Conservation (phyloP, 139 green algal genomes). For the Dunaliella primolecta region DNA sequence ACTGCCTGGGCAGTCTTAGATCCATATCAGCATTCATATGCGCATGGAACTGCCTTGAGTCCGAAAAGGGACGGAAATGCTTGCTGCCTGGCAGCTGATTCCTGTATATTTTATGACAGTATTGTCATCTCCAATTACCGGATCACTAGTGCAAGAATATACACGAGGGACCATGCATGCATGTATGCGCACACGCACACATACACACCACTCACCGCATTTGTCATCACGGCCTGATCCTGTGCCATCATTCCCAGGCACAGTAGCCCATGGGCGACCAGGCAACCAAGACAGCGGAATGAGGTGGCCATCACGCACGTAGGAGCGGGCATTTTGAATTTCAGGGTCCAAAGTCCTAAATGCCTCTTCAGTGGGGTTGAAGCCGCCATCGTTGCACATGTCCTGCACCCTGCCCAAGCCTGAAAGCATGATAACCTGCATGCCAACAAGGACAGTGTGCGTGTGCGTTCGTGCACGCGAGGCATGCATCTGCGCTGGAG, state of each 20-base stretch:
- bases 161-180: too few relatives aligned
- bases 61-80: too few relatives aligned
- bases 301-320: background rate
- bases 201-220: background rate
- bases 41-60: too few relatives aligned
- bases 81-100: too few relatives aligned
- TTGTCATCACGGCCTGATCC: background rate
- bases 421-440: background rate
- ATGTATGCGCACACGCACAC: too few relatives aligned
- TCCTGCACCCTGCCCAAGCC: background rate
- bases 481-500: background rate
- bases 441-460: background rate
- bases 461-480: background rate
- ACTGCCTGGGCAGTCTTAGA: too few relatives aligned
- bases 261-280: background rate
- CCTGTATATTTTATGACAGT: too few relatives aligned
- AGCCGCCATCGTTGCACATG: background rate
- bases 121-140: too few relatives aligned
- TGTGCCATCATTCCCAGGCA: background rate
- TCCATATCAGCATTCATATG: too few relatives aligned
- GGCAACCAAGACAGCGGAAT: too few relatives aligned
- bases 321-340: background rate
- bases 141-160: too few relatives aligned
- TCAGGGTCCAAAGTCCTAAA: background rate
- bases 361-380: too few relatives aligned